phyloP scores from a whole-genome alignment of 2,329 filamentous ascomycete genomes.

The Dryadomyces quercus-mongolicae region DNA sequence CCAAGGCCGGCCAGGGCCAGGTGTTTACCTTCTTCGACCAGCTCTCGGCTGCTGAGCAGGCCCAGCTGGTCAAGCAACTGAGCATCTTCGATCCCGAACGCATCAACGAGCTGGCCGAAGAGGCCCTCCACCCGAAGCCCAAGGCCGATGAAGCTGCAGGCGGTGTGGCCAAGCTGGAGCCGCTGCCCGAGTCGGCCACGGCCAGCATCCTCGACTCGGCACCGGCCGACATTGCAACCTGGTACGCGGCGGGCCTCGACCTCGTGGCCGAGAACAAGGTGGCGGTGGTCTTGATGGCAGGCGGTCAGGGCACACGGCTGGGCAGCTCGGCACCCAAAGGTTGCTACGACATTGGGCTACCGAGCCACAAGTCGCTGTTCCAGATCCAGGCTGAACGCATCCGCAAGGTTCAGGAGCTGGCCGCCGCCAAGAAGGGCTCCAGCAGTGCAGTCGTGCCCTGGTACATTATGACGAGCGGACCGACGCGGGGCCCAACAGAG shows the following conservation, averaged over 20 bases:
- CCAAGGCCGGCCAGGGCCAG: constrained; percentile 63
- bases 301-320: constrained; percentile 87
- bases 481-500: constrained; percentile 84
- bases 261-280: constrained; percentile 67
- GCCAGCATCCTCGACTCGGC: constrained; percentile 89
- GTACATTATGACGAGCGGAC: constrained; percentile 99
- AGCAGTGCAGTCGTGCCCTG: constrained; percentile 64
- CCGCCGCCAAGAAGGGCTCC: constrained; percentile 47
- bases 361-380: constrained; percentile 88
- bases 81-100: constrained; percentile 67
- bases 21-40: constrained; percentile 82
- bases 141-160: constrained; percentile 42
- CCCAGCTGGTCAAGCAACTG: constrained; percentile 69
- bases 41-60: constrained; percentile 61
- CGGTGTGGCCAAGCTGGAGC: constrained; percentile 54
- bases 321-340: constrained; percentile 95
- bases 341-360: constrained; percentile 91
- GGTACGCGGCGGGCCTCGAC: constrained; percentile 75
- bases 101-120: constrained; percentile 79
- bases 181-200: constrained; percentile 72
- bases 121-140: constrained; percentile 57
- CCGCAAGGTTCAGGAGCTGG: constrained; percentile 69
- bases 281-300: constrained; percentile 88
- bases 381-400: constrained; percentile 96
- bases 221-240: constrained; percentile 62